Evolutionary conservation across 176 grass and related monocot genomes (phyloP).

Genomic region (Microstegium vimineum): DNA sequence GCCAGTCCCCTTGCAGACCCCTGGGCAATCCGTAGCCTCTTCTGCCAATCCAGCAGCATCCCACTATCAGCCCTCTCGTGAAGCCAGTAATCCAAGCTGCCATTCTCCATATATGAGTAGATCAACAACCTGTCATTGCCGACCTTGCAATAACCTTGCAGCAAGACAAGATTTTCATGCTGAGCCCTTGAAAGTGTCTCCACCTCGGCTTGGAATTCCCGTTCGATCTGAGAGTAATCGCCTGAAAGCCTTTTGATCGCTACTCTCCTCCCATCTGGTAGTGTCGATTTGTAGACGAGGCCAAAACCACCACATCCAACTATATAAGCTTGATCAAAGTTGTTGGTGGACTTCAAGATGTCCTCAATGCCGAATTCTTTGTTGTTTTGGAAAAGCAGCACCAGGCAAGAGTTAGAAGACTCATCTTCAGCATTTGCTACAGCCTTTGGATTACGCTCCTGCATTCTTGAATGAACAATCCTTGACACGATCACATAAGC

Average conservation of each 20-base stretch:
- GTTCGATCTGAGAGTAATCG: conserved; percentile 83
- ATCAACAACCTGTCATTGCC: conserved; percentile 79
- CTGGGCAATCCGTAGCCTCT: conserved; percentile 63
- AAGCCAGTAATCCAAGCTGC: conserved; percentile 96
- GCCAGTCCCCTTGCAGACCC: conserved; percentile 75
- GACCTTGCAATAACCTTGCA: conserved; percentile 87
- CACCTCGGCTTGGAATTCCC: conserved; percentile 90
- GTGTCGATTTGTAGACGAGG: conserved; percentile 75
- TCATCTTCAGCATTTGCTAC: conserved; percentile 81
- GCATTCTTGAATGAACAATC: conserved; percentile 45
- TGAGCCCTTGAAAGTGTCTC: conserved; percentile 86
- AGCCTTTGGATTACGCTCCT: conserved; percentile 67
- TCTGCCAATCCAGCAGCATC: conserved; percentile 64
- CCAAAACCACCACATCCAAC: conserved; percentile 92
- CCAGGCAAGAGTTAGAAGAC: conserved; percentile 53
- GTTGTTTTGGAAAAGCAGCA: conserved; percentile 86
- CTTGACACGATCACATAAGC: conserved; percentile 47
- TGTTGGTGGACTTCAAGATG: conserved; percentile 81
- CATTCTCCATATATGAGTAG: conserved; percentile 98
- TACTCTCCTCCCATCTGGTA: conserved; percentile 65
- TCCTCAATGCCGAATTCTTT: conserved; percentile 79
- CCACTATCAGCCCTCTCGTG: conserved; percentile 77
- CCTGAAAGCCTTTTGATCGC: conserved; percentile 93
- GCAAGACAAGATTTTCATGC: conserved; percentile 77
- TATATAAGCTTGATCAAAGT: conserved; percentile 85